phyloP scores from a whole-genome alignment of 805 yeast species.

The Saccharomycopsis olivae region DNA sequence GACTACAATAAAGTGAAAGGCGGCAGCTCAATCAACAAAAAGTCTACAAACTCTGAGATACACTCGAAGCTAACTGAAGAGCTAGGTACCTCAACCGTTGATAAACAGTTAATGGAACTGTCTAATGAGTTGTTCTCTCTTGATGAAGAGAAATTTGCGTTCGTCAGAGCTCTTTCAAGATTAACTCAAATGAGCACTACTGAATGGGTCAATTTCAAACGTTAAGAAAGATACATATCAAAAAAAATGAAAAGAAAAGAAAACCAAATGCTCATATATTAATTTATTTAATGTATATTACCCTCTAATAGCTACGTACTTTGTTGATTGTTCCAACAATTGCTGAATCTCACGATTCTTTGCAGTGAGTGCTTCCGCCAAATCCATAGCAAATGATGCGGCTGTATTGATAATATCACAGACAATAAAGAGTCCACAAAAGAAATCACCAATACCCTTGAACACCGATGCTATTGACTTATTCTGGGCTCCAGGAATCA shows the following conservation, averaged over 20 bases:
- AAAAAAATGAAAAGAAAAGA: neutral
- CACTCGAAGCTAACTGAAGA: conserved; percentile 6
- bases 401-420: conserved; percentile 10
- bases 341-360: conserved; percentile 9
- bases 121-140: conserved; percentile 55
- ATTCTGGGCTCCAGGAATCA: neutral
- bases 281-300: no score
- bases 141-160: conserved; percentile 94
- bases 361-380: conserved; percentile 6
- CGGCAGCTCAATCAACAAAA: conserved; percentile 18
- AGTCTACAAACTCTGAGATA: neutral
- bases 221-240: no score
- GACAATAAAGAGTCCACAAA: conserved; percentile 13
- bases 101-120: conserved; percentile 3
- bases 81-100: conserved; percentile 9
- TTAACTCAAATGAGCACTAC: conserved; percentile 88
- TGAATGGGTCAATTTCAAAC: no score
- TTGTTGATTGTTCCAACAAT: conserved; percentile 8
- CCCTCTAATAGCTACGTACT: conserved; percentile 8
- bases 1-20: conserved; percentile 24
- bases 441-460: conserved; percentile 4
- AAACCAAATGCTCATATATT: neutral
- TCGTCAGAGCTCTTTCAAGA: conserved; percentile 88
- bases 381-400: conserved; percentile 3
- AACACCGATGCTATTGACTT: conserved; percentile 6